Conservation (phyloP, 2,329 filamentous ascomycete genomes). For the Monosporascus sp. region DNA sequence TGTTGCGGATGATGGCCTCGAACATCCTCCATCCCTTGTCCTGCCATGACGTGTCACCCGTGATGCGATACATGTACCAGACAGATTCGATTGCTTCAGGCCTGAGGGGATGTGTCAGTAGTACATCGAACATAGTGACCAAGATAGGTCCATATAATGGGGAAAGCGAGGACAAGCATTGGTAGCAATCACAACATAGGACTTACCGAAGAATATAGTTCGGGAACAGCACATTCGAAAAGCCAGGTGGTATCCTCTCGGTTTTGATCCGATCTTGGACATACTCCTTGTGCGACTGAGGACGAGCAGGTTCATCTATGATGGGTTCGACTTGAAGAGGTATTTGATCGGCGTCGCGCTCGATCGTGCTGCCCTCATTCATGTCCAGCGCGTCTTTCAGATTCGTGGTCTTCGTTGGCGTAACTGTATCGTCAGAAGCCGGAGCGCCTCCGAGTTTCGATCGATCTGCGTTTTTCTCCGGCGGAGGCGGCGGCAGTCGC, state of each 20-base stretch:
- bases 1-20: constrained; percentile 61
- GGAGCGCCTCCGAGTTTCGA: not conserved
- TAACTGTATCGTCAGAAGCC: constrained; percentile 6
- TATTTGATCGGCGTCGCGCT: constrained; percentile 18
- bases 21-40: constrained; percentile 89
- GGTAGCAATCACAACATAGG: too few relatives aligned
- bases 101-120: constrained; percentile 34
- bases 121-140: constrained; percentile 7
- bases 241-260: constrained; percentile 47
- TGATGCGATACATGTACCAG: constrained; percentile 88
- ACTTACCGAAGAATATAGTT: constrained; percentile 60
- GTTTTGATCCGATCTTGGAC: constrained; percentile 40
- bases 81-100: constrained; percentile 86
- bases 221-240: constrained; percentile 37
- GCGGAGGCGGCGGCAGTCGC: not conserved
- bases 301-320: constrained; percentile 32
- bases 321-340: constrained; percentile 20
- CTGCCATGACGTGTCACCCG: constrained; percentile 68
- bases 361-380: constrained; percentile 3
- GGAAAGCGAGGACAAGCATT: too few relatives aligned
- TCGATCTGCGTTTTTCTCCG: not conserved
- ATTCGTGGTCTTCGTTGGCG: constrained; percentile 9
- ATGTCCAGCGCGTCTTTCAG: constrained; percentile 9
- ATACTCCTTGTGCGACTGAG: constrained; percentile 50
- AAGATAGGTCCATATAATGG: too few relatives aligned